phyloP scores from a whole-genome alignment of 345 rosid genomes.

The Euphorbia peplus region DNA sequence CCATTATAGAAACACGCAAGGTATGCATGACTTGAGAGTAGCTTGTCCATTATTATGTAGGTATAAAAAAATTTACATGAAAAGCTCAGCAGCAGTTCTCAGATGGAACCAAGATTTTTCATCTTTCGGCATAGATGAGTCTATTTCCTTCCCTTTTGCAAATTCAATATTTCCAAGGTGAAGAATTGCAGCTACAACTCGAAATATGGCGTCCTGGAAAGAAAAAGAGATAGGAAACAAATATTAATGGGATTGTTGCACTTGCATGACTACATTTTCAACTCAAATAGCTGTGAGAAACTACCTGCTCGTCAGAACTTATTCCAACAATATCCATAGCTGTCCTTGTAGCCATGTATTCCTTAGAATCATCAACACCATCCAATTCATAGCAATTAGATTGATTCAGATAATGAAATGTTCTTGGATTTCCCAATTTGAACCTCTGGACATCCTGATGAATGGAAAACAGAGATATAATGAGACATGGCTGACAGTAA shows the following conservation, averaged over 20 bases:
- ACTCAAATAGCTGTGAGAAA: conserved; percentile 15
- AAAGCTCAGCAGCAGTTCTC: conserved; percentile 83
- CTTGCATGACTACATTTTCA: conserved; percentile 7
- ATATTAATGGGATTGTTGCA: conserved; percentile 11
- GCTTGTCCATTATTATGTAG: neutral
- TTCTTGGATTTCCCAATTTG: conserved; percentile 79
- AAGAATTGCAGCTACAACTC: conserved; percentile 86
- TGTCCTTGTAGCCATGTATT: conserved; percentile 72
- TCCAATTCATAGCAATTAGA: conserved; percentile 88
- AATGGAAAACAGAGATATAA: conserved; percentile 15
- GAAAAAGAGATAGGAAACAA: conserved; percentile 10
- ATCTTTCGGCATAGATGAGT: conserved; percentile 88
- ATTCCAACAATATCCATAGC: conserved; percentile 99
- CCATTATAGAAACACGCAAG: neutral
- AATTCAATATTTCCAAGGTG: conserved; percentile 97
- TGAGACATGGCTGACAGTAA: neutral
- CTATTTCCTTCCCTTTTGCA: conserved; percentile 82
- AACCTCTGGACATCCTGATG: conserved; percentile 72
- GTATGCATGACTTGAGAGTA: conserved; percentile 9
- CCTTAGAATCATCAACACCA: conserved; percentile 75
- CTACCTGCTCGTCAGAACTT: conserved; percentile 82
- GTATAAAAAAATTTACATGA: conserved; percentile 48
- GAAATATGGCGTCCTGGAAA: conserved; percentile 82
- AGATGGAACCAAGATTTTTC: conserved; percentile 87
- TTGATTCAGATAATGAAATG: conserved; percentile 92